Percentiles rank a stretch among this genome's conserved stretches.
Conservation (phyloP, 768 basidiomycete genomes). For the Clathrus columnatus region DNA sequence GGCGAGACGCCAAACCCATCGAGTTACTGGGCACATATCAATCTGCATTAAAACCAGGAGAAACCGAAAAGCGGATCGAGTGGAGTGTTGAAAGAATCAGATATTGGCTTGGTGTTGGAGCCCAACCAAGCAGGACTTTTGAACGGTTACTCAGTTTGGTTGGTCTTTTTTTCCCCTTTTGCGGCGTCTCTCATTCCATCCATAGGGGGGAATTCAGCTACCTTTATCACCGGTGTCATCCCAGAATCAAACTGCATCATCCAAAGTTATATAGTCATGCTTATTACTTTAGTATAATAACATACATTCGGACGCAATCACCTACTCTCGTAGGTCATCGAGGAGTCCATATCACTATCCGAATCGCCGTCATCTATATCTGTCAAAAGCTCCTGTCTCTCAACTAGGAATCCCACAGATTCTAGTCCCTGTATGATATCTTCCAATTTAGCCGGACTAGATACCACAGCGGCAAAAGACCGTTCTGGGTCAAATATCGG, state of each 20-base stretch:
- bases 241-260: too few species aligned
- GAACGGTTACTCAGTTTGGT: constrained; percentile 74
- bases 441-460: constrained; percentile 71
- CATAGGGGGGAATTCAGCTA: neutral
- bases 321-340: neutral
- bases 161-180: constrained; percentile 22
- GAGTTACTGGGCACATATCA: constrained; percentile 77
- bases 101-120: constrained; percentile 84
- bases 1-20: constrained; percentile 77
- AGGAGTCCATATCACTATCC: constrained; percentile 16
- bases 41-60: constrained; percentile 29
- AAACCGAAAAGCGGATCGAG: constrained; percentile 53
- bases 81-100: constrained; percentile 90
- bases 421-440: constrained; percentile 58
- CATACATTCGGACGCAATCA: neutral
- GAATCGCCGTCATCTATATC: constrained; percentile 42
- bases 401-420: constrained; percentile 68
- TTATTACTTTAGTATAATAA: neutral
- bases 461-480: constrained; percentile 75
- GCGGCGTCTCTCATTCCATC: neutral
- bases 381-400: constrained; percentile 57
- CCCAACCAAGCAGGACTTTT: constrained; percentile 70
- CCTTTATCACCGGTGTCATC: too few species aligned
- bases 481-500: constrained; percentile 74
- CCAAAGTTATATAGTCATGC: too few species aligned